Base-by-base conservation (phyloP, 371 early-diverging fungal genomes). In the Rhizopus delemar region DNA sequence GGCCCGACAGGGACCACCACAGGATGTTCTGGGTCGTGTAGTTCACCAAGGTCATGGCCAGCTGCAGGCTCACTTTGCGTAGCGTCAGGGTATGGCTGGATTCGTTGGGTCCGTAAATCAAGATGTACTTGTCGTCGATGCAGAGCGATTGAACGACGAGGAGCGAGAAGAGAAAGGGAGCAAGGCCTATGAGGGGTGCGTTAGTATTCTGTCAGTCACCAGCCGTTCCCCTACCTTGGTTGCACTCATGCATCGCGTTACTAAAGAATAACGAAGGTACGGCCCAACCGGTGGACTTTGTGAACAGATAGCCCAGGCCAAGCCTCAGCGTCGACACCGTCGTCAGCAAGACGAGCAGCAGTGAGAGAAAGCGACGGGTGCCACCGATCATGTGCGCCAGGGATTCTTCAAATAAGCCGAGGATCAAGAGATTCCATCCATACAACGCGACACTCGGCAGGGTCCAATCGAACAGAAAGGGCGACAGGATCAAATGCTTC, bases 1-100 rank as follows among this genome's bases (percentile, higher is more conserved):
- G 53, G 13, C 84, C 84, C n/a, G 82, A 65, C 49, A 81, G 48
- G 13, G 82, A 80, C 86, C 86, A 86, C 86, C 86, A 86, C 12
- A 82, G 62, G 53, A 82, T 80, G 34, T 80, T 83, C 54, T 78
- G 76, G 22, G 67, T 70, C 11, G 76, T 54, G 46, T 70, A 80
- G 53, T 86, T 86, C 52, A 82, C 55, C 11, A 84, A 71, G 39
- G 79, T 80, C 73, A 83, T 78, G 41, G 73, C 50, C 4, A 83
- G 29, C 53, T 84, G 86, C 9, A 81, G 54, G 3, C 67, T 67
- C 6, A 81, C 76, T 62, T 80, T 76, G 33, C 70, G 77, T 6
- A 82, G 61, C 7, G 70, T 80, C 56, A 82, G 50, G 56, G 75
- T 69, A 52, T 66, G 46, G 13, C 69, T 56, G 5, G 65, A 56